Evolutionary conservation across 805 yeast genomes (phyloP).

Genomic region (Yarrowia bubula): DNA sequence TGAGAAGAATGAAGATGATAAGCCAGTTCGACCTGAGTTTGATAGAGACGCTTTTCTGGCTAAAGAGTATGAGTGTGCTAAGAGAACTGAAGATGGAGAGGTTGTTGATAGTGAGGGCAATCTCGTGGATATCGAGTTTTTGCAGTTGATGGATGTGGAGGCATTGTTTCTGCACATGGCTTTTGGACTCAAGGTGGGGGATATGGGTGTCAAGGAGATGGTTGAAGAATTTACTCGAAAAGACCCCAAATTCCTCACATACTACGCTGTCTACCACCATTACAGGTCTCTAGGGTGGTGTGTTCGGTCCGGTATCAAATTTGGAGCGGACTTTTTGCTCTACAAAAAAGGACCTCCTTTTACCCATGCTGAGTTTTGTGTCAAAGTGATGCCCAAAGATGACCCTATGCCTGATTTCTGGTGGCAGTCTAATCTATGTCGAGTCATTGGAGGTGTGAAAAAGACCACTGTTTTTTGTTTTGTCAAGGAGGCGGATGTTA

Average conservation of each 20-base stretch:
- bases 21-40: constrained; percentile 27
- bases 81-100: constrained; percentile 43
- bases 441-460: constrained; percentile 85
- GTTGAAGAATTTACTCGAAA: constrained; percentile 12
- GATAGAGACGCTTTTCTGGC: constrained; percentile 4
- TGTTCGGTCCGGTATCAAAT: constrained; percentile 85
- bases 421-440: constrained; percentile 65
- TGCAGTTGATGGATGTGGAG: constrained; percentile 77
- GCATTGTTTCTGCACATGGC: constrained; percentile 65
- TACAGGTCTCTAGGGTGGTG: constrained; percentile 93
- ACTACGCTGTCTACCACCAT: constrained; percentile 79
- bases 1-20: constrained; percentile 33
- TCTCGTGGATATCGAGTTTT: constrained; percentile 40
- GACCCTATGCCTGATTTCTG: constrained; percentile 47
- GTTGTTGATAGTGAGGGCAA: constrained; percentile 36
- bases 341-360: constrained; percentile 94
- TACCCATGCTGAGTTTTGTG: constrained; percentile 85
- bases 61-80: neutral
- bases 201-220: constrained; percentile 37
- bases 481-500: constrained; percentile 52
- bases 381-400: constrained; percentile 47
- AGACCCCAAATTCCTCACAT: constrained; percentile 46
- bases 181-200: constrained; percentile 44
- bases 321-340: constrained; percentile 80
- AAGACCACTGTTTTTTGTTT: constrained; percentile 70